Evolutionary conservation across 2,329 filamentous ascomycete species (phyloP).

Genomic region (Metarhizium robertsii): DNA sequence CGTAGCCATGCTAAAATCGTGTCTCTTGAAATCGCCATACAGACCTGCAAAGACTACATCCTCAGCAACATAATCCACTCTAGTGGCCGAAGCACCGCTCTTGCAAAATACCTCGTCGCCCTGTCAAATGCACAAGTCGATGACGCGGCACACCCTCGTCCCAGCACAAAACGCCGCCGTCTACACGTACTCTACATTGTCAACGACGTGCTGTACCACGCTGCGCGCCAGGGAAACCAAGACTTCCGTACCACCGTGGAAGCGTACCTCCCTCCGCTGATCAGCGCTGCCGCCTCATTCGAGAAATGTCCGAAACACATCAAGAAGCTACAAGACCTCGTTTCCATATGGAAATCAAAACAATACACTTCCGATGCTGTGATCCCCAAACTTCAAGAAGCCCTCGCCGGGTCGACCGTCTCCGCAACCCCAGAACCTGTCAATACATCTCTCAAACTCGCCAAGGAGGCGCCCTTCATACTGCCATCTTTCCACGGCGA

Average conservation of each 20-base stretch:
- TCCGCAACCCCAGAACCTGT: constrained; percentile 11
- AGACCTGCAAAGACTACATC: constrained; percentile 88
- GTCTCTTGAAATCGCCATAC: constrained; percentile 7
- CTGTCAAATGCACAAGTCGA: constrained; percentile 42
- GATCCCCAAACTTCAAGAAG: constrained; percentile 49
- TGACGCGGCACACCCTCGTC: constrained; percentile 25
- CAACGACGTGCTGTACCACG: constrained; percentile 69
- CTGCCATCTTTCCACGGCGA: constrained; percentile 75
- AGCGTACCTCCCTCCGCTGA: constrained; percentile 51
- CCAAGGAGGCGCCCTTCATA: constrained; percentile 54
- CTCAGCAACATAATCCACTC: constrained; percentile 63
- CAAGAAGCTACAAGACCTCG: constrained; percentile 52
- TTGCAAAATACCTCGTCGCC: constrained; percentile 68
- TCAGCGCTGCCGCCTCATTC: constrained; percentile 47
- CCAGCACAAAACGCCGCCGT: constrained; percentile 57
- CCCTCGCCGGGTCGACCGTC: constrained; percentile 30
- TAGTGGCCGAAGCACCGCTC: constrained; percentile 50
- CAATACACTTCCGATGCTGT: constrained; percentile 48
- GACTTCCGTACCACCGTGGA: constrained; percentile 49
- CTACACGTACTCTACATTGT: constrained; percentile 71
- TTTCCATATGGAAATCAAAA: constrained; percentile 63
- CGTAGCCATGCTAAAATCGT: constrained; percentile 10
- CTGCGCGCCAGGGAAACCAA: constrained; percentile 39
- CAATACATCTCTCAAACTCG: constrained; percentile 24
- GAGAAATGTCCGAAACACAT: constrained; percentile 55